phyloP scores from a whole-genome alignment of 176 grass and related monocot species.

The Cenchrus purpureus region DNA sequence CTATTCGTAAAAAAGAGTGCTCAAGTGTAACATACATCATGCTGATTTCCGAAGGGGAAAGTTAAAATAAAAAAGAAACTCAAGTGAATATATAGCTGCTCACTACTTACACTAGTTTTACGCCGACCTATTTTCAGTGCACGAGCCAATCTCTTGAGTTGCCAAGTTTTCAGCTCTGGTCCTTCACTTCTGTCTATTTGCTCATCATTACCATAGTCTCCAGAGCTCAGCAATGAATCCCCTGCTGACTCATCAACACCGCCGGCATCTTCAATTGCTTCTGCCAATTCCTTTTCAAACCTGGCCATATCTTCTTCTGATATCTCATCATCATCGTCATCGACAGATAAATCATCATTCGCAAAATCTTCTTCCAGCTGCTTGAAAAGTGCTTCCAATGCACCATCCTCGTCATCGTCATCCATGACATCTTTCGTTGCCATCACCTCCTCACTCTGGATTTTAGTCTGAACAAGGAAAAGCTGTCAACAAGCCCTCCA shows the following conservation, averaged over 20 bases:
- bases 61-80: neutral
- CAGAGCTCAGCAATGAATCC: neutral
- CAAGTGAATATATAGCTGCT: conserved; percentile 9
- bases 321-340: conserved; percentile 65
- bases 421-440: conserved; percentile 34
- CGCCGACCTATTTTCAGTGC: conserved; percentile 74
- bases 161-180: conserved; percentile 80
- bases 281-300: conserved; percentile 75
- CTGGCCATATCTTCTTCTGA: conserved; percentile 85
- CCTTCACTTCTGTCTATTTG: conserved; percentile 21
- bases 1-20: conserved; percentile 8
- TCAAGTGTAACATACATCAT: neutral
- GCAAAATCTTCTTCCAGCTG: conserved; percentile 85
- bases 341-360: conserved; percentile 62
- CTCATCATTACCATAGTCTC: conserved; percentile 31
- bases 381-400: conserved; percentile 75
- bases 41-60: neutral
- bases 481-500: neutral
- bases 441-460: conserved; percentile 43
- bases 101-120: conserved; percentile 73
- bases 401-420: conserved; percentile 54
- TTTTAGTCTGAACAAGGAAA: conserved; percentile 47
- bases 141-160: conserved; percentile 74
- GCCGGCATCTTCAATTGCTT: conserved; percentile 60
- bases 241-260: conserved; percentile 43